Base-by-base conservation (phyloP, 306 rosid genomes). In the Lablab purpureus region DNA sequence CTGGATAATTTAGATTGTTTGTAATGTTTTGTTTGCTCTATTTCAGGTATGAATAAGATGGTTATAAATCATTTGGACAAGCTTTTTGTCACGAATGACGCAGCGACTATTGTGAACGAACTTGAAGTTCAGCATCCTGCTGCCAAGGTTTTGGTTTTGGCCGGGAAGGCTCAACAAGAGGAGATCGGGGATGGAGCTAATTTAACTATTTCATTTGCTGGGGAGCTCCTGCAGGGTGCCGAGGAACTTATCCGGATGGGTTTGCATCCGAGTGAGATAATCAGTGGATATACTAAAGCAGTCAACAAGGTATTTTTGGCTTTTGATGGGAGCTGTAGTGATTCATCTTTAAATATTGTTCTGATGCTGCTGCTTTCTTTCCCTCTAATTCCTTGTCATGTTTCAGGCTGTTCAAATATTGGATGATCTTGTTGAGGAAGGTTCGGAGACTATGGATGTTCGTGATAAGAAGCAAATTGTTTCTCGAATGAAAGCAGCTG, bases 81-180 rank as follows among this genome's bases (percentile, higher is more conserved):
- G 87, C 96, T 93, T 13, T 95, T 91, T 79, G 90, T 95, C 58
- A 95, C 99, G 4, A 95, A 95, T 49, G 99, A 95, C 67, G 98
- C 96, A 0, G 97, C 87, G 1, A 95, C 96, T 0, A 92, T 95
- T 71, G 98, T 95, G 50, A 95, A 88, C 56, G 98, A 95, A 50
- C 94, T 95, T 10, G 98, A 95, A 87, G 93, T 95, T 84, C 98
- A 95, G 83, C 99, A 95, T 77, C 98, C 99, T 47, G 98, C 98
- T 7, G 98, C 99, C 71, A 95, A 92, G 88, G 12, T 95, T 87
- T 89, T 93, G 91, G 99, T 95, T 76, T 84, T 95, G 87, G 99
- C 98, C 0, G 89, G 91, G 46, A 90, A 89, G 84, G 94, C 99
- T 75, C 99, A 95, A 37, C 97, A 95, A 18, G 98, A 93, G 75